These are phyloP conservation scores for Tolypocladium sp. DNA, from an alignment of 2,329 filamentous ascomycete genomes.

Conservation along the genomic window DNA sequence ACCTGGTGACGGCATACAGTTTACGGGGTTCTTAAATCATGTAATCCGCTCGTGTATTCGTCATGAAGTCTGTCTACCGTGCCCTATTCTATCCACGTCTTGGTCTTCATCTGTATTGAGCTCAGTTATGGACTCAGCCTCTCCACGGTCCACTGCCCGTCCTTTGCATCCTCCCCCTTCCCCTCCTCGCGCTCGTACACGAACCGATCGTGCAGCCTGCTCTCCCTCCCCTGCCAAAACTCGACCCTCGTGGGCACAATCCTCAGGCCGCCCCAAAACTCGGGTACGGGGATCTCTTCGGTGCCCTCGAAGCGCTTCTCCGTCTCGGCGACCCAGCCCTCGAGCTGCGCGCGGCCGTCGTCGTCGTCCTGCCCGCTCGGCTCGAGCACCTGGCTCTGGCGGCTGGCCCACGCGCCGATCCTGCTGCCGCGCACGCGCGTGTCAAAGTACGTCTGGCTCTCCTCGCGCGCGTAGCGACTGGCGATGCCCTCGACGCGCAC, in stretches of 20 bases:
- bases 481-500: constrained; percentile 77
- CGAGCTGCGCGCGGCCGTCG: constrained; percentile 65
- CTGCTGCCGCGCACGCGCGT: constrained; percentile 68
- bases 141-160: constrained; percentile 54
- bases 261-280: constrained; percentile 89
- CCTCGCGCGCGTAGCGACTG: constrained; percentile 56
- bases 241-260: constrained; percentile 80
- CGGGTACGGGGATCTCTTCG: constrained; percentile 79
- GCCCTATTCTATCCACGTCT: background rate
- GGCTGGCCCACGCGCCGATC: constrained; percentile 88
- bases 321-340: constrained; percentile 66
- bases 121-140: constrained; percentile 59
- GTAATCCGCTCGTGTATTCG: background rate
- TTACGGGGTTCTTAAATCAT: no score
- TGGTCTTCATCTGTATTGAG: background rate
- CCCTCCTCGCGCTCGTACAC: constrained; percentile 59
- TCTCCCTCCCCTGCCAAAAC: constrained; percentile 93
- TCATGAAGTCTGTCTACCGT: background rate
- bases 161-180: constrained; percentile 18
- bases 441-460: constrained; percentile 63
- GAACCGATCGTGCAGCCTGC: constrained; percentile 88
- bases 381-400: constrained; percentile 70
- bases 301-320: constrained; percentile 65
- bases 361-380: constrained; percentile 33
- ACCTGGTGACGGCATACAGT: background rate